These are phyloP conservation scores for Aspergillus japonicus DNA, from an alignment of 2,329 filamentous ascomycete species.

Conservation along the genomic window DNA sequence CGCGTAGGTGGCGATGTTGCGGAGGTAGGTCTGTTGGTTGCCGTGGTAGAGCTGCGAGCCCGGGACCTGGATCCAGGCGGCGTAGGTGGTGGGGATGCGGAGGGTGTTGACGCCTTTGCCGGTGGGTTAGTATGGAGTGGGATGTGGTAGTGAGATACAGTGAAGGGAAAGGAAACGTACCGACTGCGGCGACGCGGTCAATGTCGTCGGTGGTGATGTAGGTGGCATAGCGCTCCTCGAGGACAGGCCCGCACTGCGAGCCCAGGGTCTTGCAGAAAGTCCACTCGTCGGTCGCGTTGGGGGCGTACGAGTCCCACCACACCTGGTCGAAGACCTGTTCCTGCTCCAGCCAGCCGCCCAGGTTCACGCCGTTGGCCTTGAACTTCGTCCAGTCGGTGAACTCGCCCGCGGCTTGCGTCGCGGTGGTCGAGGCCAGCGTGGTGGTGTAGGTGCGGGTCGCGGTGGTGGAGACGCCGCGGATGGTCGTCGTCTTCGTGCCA, in stretches of 20 bases:
- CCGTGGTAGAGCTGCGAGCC: conserved; percentile 28
- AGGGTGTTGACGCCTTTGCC: conserved; percentile 8
- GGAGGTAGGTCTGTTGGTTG: conserved; percentile 21
- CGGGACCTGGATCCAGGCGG: conserved; percentile 23
- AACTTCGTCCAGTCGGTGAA: conserved; percentile 24
- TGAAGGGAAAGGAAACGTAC: not conserved
- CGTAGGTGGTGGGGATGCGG: conserved; percentile 21
- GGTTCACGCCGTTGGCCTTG: conserved; percentile 23
- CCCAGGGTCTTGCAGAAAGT: conserved; percentile 17
- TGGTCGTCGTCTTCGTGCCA: too few relatives aligned
- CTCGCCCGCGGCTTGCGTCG: too few relatives aligned
- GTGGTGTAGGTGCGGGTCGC: too few relatives aligned
- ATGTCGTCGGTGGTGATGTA: conserved; percentile 18
- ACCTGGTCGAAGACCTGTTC: conserved; percentile 26
- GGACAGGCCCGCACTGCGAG: conserved; percentile 12
- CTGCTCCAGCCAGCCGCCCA: conserved; percentile 27
- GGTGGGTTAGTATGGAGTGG: too few relatives aligned
- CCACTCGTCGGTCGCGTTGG: conserved; percentile 27
- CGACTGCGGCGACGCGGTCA: conserved; percentile 13
- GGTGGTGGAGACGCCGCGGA: too few relatives aligned
- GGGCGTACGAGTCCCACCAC: conserved; percentile 23
- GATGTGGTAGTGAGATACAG: too few relatives aligned
- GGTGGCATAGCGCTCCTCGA: conserved; percentile 20
- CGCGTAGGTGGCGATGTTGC: conserved; percentile 23
- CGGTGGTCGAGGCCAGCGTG: too few relatives aligned